Conservation (phyloP, 768 basidiomycete genomes). For the Rhodosporidiobolus sp. region DNA sequence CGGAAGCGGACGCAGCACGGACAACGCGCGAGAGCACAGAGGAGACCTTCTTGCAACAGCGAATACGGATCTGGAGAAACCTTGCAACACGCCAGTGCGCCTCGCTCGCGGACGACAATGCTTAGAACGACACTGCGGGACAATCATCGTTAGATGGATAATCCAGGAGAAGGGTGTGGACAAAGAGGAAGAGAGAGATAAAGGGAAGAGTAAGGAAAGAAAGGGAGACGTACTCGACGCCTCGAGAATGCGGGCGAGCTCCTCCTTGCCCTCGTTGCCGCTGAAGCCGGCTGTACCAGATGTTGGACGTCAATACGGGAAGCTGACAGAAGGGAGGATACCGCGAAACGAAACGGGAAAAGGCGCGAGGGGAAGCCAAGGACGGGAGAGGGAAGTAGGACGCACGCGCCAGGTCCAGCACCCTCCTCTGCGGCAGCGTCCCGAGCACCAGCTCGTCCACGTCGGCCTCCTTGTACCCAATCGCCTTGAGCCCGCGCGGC, state of each 20-base stretch:
- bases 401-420: conserved; percentile 87
- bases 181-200: no score
- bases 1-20: no score
- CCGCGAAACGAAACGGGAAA: no score
- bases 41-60: no score
- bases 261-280: conserved; percentile 33
- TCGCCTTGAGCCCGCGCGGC: conserved; percentile 76
- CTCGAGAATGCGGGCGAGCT: conserved; percentile 33
- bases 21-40: no score
- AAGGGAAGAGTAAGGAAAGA: background rate
- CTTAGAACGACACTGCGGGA: background rate
- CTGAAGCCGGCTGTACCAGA: conserved; percentile 21
- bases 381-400: conserved; percentile 44
- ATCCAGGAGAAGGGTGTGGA: background rate
- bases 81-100: background rate
- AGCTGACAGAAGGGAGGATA: background rate
- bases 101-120: background rate
- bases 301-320: background rate
- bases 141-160: background rate
- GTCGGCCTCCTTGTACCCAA: conserved; percentile 64
- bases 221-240: conserved; percentile 12
- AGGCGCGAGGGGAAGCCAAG: no score
- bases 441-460: conserved; percentile 78
- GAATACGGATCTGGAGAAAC: no score
- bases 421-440: conserved; percentile 84